Base-by-base conservation (phyloP, 2,329 filamentous ascomycete species). In the Lecanoromycetidae sp. region DNA sequence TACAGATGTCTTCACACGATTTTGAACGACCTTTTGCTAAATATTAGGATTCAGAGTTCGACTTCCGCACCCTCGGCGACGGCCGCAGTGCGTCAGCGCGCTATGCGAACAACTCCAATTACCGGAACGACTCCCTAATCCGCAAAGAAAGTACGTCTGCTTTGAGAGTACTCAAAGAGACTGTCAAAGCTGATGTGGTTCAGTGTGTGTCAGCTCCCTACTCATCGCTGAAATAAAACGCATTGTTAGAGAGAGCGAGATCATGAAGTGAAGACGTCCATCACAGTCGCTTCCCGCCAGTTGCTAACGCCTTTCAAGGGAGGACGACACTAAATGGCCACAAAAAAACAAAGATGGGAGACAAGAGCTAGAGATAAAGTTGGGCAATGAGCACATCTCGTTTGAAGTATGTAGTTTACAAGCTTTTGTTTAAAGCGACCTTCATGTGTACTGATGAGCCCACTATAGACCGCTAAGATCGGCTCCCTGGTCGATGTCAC, bases 71-170 rank as follows among this genome's bases (percentile, higher is more conserved):
- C 20, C 77, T 96, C 37, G 87, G 87, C 46, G 91, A 98, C 63
- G 91, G 91, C 43, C 80, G 86, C 52, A 95, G 88, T 62, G 91
- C 91, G 6, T 85, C 91, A 44, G 87, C 90, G 26, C 82, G 91
- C 67, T 98, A 98, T 69, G 91, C 91, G 55, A 98, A 98, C 74
- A 98, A 98, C 68, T 96, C 90, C 49, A 98, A 98, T 69, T 98
- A 98, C 70, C 82, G 91, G 61, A 98, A 98, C 68, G 91, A 98
- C 64, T 95, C 88, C 54, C 71, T 98, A 57, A 98, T 98, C 62
- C 84, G 91, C 55, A 98, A 98, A 88, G 91, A 98, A 72, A 98
- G 91, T 95, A 72, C 57, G 87, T 66, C 27, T 23, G 42, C 29
- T 25, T 13, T 13, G 17, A 10, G 23, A 23, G 32, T 34, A 25